Evolutionary conservation across 2,329 filamentous ascomycete genomes (phyloP).

Genomic region (Diplodia scrobiculata): DNA sequence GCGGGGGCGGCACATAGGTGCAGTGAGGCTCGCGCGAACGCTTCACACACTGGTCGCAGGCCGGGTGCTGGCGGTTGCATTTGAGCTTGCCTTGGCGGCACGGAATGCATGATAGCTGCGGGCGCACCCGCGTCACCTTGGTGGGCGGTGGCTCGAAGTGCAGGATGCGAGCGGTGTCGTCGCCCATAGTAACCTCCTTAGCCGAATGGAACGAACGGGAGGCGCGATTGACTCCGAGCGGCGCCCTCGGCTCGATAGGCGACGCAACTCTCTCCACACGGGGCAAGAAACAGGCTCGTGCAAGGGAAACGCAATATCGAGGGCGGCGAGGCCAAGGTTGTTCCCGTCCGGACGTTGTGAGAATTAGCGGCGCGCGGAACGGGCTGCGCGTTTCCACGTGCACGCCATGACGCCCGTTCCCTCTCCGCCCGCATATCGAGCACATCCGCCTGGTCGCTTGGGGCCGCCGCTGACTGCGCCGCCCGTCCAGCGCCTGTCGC

Average conservation of each 20-base stretch:
- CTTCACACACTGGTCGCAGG: slow-evolving; percentile 43
- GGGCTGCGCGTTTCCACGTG: slow-evolving; percentile 10
- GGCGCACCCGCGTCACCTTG: slow-evolving; percentile 30
- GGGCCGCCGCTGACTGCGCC: not conserved
- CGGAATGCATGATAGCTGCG: slow-evolving; percentile 37
- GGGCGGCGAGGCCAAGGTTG: slow-evolving; percentile 3
- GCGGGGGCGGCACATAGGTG: slow-evolving; percentile 34
- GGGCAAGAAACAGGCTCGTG: not conserved
- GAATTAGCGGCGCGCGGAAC: slow-evolving; percentile 23
- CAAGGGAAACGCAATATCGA: slow-evolving; percentile 14
- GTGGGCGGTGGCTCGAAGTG: slow-evolving; percentile 22
- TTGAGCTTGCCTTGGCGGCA: slow-evolving; percentile 41
- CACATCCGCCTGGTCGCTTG: not conserved
- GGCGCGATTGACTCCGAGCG: slow-evolving; percentile 9
- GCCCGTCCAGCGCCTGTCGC: not conserved
- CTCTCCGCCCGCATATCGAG: not conserved
- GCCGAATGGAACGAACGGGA: slow-evolving; percentile 9
- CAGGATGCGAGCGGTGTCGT: slow-evolving; percentile 17
- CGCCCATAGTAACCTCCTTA: slow-evolving; percentile 24
- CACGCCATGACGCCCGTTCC: not conserved
- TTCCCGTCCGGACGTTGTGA: slow-evolving; percentile 15
- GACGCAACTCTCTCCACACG: slow-evolving; percentile 14
- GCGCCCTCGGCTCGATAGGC: slow-evolving; percentile 8
- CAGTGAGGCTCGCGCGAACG: slow-evolving; percentile 41
- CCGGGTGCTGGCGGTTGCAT: slow-evolving; percentile 44